Evolutionary conservation across 306 rosid genomes (phyloP).

Genomic region (Sesbania bispinosa): DNA sequence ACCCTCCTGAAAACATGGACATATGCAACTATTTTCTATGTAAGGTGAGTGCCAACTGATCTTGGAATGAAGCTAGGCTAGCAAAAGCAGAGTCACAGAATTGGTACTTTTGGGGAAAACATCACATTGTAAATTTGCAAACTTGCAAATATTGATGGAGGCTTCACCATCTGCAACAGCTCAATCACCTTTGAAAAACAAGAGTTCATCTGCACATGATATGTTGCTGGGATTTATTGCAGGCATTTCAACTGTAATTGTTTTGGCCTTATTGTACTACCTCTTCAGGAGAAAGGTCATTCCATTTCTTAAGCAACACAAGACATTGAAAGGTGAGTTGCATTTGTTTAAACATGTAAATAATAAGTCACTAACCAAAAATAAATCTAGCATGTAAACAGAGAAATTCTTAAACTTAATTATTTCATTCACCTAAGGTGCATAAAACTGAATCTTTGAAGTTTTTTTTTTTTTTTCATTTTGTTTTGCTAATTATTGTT

Average conservation of each 20-base stretch:
- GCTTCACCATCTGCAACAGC: constrained; percentile 20
- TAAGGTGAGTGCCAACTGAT: not conserved
- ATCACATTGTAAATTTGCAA: constrained; percentile 16
- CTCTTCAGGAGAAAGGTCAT: constrained; percentile 39
- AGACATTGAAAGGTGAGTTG: constrained; percentile 38
- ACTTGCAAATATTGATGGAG: constrained; percentile 14
- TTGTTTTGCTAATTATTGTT: not conserved
- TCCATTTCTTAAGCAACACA: constrained; percentile 31
- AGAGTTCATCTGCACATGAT: not conserved
- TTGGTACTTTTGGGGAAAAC: not conserved
- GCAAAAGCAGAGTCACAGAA: not conserved
- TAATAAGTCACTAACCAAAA: not conserved
- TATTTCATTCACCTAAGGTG: not conserved
- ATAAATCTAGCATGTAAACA: not conserved
- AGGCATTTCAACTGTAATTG: constrained; percentile 43
- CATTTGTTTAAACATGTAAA: not conserved
- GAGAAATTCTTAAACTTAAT: not conserved
- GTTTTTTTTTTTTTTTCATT: not conserved
- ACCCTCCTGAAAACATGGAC: not conserved
- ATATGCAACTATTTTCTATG: constrained; percentile 12
- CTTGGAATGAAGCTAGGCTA: not conserved
- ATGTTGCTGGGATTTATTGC: constrained; percentile 33
- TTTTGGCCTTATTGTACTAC: constrained; percentile 30
- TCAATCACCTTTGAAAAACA: not conserved
- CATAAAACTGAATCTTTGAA: not conserved